A percentile compares a stretch with the other conserved stretches of the same genome.
Evolutionary conservation across 2,329 filamentous ascomycete genomes (phyloP).

Genomic region (Orbilia oligospora): DNA sequence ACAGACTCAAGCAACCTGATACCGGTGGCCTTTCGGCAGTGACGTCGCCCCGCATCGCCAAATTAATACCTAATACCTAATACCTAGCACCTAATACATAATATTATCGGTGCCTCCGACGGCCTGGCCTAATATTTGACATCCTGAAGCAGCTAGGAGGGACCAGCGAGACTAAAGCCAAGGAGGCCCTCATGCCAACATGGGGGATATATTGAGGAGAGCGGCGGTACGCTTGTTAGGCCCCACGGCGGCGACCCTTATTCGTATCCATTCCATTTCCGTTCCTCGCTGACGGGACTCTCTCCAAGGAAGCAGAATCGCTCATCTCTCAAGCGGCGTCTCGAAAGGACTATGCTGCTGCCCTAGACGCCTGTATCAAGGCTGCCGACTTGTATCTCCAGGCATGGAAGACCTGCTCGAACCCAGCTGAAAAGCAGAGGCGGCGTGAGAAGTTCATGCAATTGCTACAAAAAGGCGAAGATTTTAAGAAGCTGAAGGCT

Average conservation of each 20-base stretch:
- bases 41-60: conserved; percentile 50
- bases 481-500: conserved; percentile 47
- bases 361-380: conserved; percentile 53
- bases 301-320: conserved; percentile 59
- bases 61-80: conserved; percentile 3
- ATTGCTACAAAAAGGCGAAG: conserved; percentile 44
- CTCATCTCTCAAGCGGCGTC: conserved; percentile 57
- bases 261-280: conserved; percentile 3
- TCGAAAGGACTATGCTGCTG: conserved; percentile 47
- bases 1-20: conserved; percentile 9
- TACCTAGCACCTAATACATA: neutral
- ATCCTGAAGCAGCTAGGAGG: conserved; percentile 2
- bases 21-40: conserved; percentile 25
- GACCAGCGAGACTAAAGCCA: neutral
- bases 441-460: conserved; percentile 50
- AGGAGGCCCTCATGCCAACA: neutral
- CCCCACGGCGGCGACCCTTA: conserved; percentile 1
- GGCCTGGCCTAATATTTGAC: neutral
- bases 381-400: conserved; percentile 53
- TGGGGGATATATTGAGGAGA: conserved; percentile 16
- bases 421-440: conserved; percentile 55
- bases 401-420: conserved; percentile 43
- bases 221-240: conserved; percentile 42
- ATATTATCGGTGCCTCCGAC: conserved; percentile 2
- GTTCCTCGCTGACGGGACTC: conserved; percentile 29